These are phyloP conservation scores for Sonneratia caseolaris DNA, from an alignment of 345 rosid genomes.

Conservation along the genomic window DNA sequence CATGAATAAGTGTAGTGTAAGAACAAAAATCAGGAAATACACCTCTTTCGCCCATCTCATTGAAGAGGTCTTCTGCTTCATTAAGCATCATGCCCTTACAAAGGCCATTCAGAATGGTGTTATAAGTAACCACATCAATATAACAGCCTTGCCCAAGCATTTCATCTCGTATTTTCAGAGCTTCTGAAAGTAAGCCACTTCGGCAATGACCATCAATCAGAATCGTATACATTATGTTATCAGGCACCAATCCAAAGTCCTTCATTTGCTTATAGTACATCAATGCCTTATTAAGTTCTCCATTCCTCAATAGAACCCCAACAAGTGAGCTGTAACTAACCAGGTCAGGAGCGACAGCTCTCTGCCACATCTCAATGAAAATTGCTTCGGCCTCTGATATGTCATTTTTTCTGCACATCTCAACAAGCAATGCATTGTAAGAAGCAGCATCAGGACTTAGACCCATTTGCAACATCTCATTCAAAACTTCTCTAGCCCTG, in stretches of 20 bases:
- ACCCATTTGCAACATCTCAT: conserved; percentile 47
- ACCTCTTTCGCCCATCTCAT: conserved; percentile 56
- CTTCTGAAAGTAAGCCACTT: conserved; percentile 43
- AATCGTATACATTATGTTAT: conserved; percentile 61
- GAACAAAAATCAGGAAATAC: conserved; percentile 64
- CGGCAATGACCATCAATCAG: conserved; percentile 68
- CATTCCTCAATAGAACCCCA: conserved; percentile 23
- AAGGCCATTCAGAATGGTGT: conserved; percentile 60
- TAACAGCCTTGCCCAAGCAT: conserved; percentile 60
- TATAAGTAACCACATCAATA: conserved; percentile 70
- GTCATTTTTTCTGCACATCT: conserved; percentile 51
- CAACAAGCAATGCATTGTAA: conserved; percentile 59
- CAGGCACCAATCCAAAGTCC: conserved; percentile 46
- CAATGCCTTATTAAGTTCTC: conserved; percentile 31
- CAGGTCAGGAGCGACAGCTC: conserved; percentile 51
- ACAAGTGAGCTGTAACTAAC: conserved; percentile 45
- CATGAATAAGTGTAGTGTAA: conserved; percentile 60
- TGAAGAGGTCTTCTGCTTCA: conserved; percentile 55
- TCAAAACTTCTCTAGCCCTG: conserved; percentile 51
- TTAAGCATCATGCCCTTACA: conserved; percentile 57
- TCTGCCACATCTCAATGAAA: conserved; percentile 40
- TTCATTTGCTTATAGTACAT: conserved; percentile 41
- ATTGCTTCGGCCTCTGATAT: conserved; percentile 35
- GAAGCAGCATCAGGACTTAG: conserved; percentile 56
- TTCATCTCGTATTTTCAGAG: conserved; percentile 54